These are phyloP conservation scores for Dipteronia sinensis DNA, from an alignment of 345 rosid genomes.

Conservation along the genomic window DNA sequence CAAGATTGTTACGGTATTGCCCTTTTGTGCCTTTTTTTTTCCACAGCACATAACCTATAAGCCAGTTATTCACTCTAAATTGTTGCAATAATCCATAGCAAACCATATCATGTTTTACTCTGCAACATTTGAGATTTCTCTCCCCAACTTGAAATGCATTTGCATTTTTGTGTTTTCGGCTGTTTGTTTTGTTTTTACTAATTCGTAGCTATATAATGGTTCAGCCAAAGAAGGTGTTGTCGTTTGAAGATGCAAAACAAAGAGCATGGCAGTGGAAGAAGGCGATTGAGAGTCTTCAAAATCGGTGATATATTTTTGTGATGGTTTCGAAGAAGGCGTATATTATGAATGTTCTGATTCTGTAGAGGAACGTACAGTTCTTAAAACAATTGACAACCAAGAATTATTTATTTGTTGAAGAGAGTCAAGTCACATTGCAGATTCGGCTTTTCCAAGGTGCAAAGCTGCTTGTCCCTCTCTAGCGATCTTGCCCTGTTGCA, in stretches of 20 bases:
- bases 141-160: neutral
- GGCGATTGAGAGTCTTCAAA: conserved; percentile 92
- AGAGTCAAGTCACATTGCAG: conserved; percentile 26
- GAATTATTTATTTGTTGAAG: conserved; percentile 29
- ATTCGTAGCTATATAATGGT: conserved; percentile 19
- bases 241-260: conserved; percentile 90
- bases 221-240: conserved; percentile 94
- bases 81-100: neutral
- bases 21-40: conserved; percentile 3
- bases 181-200: conserved; percentile 14
- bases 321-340: conserved; percentile 13
- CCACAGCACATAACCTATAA: neutral
- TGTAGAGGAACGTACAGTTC: conserved; percentile 28
- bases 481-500: conserved; percentile 2
- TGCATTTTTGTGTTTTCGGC: neutral
- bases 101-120: neutral
- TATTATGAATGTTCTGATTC: conserved; percentile 29
- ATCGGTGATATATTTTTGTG: conserved; percentile 45
- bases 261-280: conserved; percentile 94
- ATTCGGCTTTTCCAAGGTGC: conserved; percentile 28
- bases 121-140: neutral
- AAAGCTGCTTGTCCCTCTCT: conserved; percentile 6
- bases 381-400: conserved; percentile 18
- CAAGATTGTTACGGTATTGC: conserved; percentile 89
- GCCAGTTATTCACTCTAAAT: neutral